These are phyloP conservation scores for Vigna reflexopilosa DNA, from an alignment of 306 rosid genomes.

Conservation along the genomic window DNA sequence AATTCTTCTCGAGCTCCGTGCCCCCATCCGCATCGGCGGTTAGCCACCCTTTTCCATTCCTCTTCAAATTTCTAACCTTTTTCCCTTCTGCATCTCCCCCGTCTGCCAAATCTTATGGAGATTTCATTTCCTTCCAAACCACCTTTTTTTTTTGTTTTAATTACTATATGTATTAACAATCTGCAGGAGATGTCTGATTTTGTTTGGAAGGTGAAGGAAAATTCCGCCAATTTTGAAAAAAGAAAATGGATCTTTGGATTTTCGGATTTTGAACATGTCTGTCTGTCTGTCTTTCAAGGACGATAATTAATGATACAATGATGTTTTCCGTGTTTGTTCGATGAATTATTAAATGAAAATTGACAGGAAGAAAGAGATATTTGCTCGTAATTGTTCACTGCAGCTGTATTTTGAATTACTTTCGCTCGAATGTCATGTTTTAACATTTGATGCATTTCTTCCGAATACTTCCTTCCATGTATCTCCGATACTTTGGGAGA, in stretches of 20 bases:
- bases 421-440: neutral
- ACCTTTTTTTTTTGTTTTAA: neutral
- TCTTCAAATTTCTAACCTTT: neutral
- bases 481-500: conserved; percentile 5
- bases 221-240: neutral
- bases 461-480: neutral
- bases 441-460: conserved; percentile 20
- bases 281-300: neutral
- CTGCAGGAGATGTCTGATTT: neutral
- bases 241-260: neutral
- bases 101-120: neutral
- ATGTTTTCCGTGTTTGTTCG: neutral
- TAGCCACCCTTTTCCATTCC: neutral
- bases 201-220: neutral
- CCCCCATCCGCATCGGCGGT: conserved; percentile 92
- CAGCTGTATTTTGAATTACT: neutral
- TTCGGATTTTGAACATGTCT: neutral
- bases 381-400: neutral
- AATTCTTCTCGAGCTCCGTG: conserved; percentile 68
- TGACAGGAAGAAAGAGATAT: neutral
- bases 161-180: neutral
- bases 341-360: neutral
- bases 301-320: neutral
- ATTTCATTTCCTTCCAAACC: neutral
- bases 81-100: too few species aligned